These are phyloP conservation scores for Alternaria incomplexa DNA, from an alignment of 2,329 filamentous ascomycete genomes.

Conservation along the genomic window DNA sequence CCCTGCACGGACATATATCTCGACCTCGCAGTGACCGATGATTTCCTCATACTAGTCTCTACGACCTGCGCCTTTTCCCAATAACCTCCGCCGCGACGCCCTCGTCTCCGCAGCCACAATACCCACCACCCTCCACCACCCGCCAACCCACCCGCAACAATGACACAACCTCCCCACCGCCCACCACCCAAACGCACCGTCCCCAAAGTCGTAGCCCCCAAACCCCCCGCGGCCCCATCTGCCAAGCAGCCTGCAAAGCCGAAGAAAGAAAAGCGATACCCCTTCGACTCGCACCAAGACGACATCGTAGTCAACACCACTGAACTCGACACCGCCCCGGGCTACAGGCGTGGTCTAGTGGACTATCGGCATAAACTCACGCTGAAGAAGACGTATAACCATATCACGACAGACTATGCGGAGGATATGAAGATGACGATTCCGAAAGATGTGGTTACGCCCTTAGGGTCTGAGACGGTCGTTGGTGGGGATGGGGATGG, in stretches of 20 bases:
- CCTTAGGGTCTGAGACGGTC: accelerated
- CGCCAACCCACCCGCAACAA: background rate
- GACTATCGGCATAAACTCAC: slow-evolving; percentile 14
- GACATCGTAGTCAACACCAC: slow-evolving; percentile 23
- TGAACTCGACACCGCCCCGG: background rate
- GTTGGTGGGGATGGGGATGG: too few species aligned
- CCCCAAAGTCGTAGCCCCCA: background rate
- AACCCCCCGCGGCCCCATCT: background rate
- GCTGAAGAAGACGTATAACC: background rate
- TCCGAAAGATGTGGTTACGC: background rate
- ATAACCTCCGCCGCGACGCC: background rate
- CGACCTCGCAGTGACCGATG: background rate
- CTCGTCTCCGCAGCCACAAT: background rate
- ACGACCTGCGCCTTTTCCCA: background rate
- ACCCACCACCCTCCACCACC: too few species aligned
- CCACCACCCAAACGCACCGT: background rate
- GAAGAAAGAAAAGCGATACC: background rate
- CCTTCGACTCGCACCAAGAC: slow-evolving; percentile 20
- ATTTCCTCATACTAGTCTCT: background rate
- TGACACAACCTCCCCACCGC: background rate
- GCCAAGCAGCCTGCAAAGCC: background rate
- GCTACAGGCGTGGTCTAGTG: background rate
- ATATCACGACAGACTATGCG: background rate
- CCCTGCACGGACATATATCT: slow-evolving; percentile 7
- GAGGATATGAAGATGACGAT: background rate